Conservation (phyloP, 768 basidiomycete species). For the Holtermanniella nyarrowii region DNA sequence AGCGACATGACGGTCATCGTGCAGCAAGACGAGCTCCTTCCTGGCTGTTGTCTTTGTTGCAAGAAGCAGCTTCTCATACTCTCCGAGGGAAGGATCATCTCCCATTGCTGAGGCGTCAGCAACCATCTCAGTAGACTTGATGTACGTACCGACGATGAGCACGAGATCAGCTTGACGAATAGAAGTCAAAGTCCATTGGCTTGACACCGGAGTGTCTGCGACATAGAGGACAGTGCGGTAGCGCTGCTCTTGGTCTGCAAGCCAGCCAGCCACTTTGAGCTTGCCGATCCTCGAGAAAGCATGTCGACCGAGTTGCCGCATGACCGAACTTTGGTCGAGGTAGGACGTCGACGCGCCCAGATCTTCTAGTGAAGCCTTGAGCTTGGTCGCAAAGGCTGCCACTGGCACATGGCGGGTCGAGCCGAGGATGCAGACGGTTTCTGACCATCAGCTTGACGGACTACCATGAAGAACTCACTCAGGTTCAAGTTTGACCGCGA, state of each 20-base stretch:
- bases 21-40: constrained; percentile 88
- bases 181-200: constrained; percentile 96
- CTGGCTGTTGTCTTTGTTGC: constrained; percentile 98
- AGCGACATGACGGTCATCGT: constrained; percentile 76
- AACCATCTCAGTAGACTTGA: neutral
- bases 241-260: constrained; percentile 72
- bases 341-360: constrained; percentile 89
- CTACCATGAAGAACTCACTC: constrained; percentile 10
- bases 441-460: constrained; percentile 2
- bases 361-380: constrained; percentile 76
- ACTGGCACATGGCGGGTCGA: constrained; percentile 78
- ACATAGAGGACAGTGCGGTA: constrained; percentile 91
- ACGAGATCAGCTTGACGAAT: constrained; percentile 53
- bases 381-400: constrained; percentile 76
- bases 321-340: constrained; percentile 87
- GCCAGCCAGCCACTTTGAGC: constrained; percentile 85
- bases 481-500: constrained; percentile 22
- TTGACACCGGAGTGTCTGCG: constrained; percentile 86
- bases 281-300: constrained; percentile 96
- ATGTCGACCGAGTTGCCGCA: constrained; percentile 82
- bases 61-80: constrained; percentile 79
- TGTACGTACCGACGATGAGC: constrained; percentile 14
- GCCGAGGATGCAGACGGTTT: constrained; percentile 82
- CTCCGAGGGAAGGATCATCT: constrained; percentile 72
- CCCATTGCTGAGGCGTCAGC: constrained; percentile 55